Evolutionary conservation across 1,284 basidiomycete genomes (phyloP).

Genomic region (Psilocybe mexicana): DNA sequence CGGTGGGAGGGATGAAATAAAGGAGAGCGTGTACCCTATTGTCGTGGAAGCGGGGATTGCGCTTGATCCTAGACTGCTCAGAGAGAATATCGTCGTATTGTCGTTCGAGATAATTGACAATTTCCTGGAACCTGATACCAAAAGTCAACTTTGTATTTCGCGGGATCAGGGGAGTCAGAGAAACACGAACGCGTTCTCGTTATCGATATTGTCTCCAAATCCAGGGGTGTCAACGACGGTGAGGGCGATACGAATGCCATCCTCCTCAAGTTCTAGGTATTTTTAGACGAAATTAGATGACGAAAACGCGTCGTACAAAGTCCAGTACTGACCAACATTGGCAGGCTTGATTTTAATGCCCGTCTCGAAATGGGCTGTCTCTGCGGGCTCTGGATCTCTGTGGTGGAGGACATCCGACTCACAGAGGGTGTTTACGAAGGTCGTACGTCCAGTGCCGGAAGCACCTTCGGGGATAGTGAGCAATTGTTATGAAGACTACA

Average conservation of each 20-base stretch:
- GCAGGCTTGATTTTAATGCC: slow-evolving; percentile 90
- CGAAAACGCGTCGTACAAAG: not conserved
- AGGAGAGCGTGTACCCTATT: slow-evolving; percentile 93
- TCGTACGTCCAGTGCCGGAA: slow-evolving; percentile 91
- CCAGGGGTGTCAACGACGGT: slow-evolving; percentile 98
- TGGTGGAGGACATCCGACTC: slow-evolving; percentile 82
- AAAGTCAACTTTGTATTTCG: slow-evolving; percentile 4
- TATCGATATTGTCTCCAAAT: slow-evolving; percentile 97
- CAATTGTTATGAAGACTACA: not conserved
- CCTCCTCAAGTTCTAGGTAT: slow-evolving; percentile 88
- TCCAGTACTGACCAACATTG: slow-evolving; percentile 73
- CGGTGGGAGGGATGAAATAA: slow-evolving; percentile 91
- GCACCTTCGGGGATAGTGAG: slow-evolving; percentile 56
- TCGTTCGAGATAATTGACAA: slow-evolving; percentile 91
- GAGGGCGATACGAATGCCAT: slow-evolving; percentile 92
- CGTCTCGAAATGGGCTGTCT: slow-evolving; percentile 84
- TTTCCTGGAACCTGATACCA: slow-evolving; percentile 82
- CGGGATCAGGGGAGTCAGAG: not conserved
- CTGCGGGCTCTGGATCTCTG: slow-evolving; percentile 77
- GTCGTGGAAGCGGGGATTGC: slow-evolving; percentile 97
- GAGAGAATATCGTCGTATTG: slow-evolving; percentile 99
- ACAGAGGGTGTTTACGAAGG: slow-evolving; percentile 95
- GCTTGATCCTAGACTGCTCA: slow-evolving; percentile 97
- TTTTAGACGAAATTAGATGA: not conserved
- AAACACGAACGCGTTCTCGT: slow-evolving; percentile 83